Evolutionary conservation across 768 basidiomycete species (phyloP), one percentile per base, ranked within the genome.

Genomic region (Panaeolus cyanescens): DNA sequence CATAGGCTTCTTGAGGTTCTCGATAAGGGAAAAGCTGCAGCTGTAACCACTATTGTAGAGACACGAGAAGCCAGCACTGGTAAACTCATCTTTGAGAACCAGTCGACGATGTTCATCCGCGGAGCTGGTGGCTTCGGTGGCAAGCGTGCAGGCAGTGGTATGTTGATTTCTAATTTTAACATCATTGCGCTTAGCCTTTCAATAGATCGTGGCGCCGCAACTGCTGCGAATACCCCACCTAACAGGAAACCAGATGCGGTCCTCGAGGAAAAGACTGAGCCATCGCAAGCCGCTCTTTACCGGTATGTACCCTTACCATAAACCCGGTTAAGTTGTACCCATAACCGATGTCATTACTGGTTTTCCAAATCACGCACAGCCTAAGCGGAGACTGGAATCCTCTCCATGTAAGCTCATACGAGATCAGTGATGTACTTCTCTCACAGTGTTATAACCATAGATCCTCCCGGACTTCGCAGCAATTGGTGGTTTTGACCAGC

Each of bases 41-140:
- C 94, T 2, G 91, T 97, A 9, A 95, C 95, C 1, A 80, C 79
- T 28, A 78, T 91, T 25, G 85, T 91, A 4, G 85, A 91, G 65
- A 96, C 95, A 2, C 85, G 86, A 68, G 93, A 99, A 74, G 89
- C 90, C 70, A 70, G 70, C 45, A 86, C 88, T 0, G 95, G 95
- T 2, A 79, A 91, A 59, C 76, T 93, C 57, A 82, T 99, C 58
- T 96, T 93, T 70, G 95, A 97, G 76, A 97, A 93, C 74, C 92
- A 96, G 72, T 85, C 88, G 12, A 99, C 96, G 0, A 80, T 96
- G 1, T 92, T 98, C 74, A 87, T 96, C 64, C 92, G 97, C 59
- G 96, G 95, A 1, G 83, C 92, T 25, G 97, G 97, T n/a, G 96
- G 95, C 0, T 97, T 99, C 73, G 94, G 94, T 2, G 97, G 97